These are phyloP conservation scores for Neurospora sp. DNA, from an alignment of 495 filamentous ascomycete species.

Conservation along the genomic window DNA sequence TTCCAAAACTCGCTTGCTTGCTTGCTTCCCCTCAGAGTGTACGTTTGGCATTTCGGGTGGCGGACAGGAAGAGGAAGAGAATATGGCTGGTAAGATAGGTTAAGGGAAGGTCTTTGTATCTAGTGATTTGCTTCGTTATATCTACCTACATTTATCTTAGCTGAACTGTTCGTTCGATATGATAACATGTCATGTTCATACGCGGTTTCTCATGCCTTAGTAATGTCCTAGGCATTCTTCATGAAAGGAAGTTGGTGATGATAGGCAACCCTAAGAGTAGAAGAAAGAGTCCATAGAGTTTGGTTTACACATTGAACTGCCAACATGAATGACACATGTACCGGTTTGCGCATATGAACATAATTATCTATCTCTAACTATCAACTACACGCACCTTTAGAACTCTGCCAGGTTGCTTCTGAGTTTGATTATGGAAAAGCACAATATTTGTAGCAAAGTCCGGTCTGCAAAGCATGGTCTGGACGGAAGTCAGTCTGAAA, in stretches of 20 bases:
- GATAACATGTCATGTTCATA: neutral
- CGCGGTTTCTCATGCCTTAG: neutral
- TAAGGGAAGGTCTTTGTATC: neutral
- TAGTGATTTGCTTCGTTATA: neutral
- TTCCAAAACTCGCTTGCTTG: neutral
- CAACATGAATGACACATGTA: neutral
- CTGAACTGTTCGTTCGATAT: neutral
- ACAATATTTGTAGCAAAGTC: too few relatives aligned
- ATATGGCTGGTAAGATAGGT: neutral
- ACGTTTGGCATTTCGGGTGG: neutral
- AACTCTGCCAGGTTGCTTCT: too few relatives aligned
- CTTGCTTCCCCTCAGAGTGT: neutral
- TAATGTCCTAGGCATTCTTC: neutral
- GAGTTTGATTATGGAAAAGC: too few relatives aligned
- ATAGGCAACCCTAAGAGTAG: too few relatives aligned
- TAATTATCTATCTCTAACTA: too few relatives aligned
- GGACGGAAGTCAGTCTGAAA: too few relatives aligned
- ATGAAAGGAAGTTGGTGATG: neutral
- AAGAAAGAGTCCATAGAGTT: neutral
- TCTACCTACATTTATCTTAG: neutral
- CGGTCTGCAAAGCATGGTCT: too few relatives aligned
- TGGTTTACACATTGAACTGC: neutral
- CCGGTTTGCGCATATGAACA: too few relatives aligned
- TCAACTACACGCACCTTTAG: too few relatives aligned
- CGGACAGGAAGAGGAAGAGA: neutral